Percentiles rank a stretch among this genome's conserved stretches.
Evolutionary conservation across 495 filamentous ascomycete genomes (phyloP).

Genomic region (Talaromyces proteolyticus): DNA sequence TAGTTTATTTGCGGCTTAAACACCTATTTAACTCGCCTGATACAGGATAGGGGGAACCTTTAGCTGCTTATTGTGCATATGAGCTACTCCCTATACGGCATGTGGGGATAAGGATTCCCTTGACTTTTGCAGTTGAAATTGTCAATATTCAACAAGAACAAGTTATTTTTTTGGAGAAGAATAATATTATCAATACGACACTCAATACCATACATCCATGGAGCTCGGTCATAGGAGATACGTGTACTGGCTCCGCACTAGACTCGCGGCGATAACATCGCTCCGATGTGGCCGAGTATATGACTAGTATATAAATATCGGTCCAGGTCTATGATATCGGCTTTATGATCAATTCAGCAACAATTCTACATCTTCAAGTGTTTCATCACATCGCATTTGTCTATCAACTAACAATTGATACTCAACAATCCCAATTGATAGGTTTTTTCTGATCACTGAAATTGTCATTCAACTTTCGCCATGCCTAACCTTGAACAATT

Average conservation of each 20-base stretch:
- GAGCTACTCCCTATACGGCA: background rate
- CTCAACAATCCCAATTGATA: background rate
- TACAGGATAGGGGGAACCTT: background rate
- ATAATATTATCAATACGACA: too few species aligned
- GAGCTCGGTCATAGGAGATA: too few species aligned
- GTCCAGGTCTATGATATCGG: too few species aligned
- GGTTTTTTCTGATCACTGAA: background rate
- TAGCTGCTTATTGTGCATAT: constrained; percentile 3
- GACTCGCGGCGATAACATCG: background rate
- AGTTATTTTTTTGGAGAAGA: too few species aligned
- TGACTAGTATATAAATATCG: background rate
- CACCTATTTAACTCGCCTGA: background rate
- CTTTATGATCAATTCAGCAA: too few species aligned
- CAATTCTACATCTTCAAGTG: too few species aligned
- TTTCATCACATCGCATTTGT: too few species aligned
- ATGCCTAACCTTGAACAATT: constrained; percentile 8
- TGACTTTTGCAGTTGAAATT: too few species aligned
- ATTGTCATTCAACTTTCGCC: background rate
- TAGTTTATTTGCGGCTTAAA: background rate
- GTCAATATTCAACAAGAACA: background rate
- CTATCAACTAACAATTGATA: background rate
- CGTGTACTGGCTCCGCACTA: too few species aligned
- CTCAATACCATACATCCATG: background rate
- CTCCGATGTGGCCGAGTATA: background rate
- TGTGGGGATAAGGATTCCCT: background rate